phyloP scores from a whole-genome alignment of 805 yeast species.

The Sugiyamaella floridensis region DNA sequence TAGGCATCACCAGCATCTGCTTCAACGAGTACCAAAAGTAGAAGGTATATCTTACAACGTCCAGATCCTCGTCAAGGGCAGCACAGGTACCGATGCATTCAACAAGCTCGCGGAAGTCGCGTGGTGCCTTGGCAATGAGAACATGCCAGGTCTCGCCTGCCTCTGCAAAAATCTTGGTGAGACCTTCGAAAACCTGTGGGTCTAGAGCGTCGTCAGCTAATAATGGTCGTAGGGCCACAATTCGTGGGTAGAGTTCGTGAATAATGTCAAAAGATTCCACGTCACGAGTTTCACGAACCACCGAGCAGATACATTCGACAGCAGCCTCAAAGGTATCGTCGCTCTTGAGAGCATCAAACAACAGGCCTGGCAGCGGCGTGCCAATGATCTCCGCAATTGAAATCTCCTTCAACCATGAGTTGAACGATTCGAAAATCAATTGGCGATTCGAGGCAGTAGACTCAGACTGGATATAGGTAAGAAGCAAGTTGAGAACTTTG shows the following conservation, averaged over 20 bases:
- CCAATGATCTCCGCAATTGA: constrained; percentile 64
- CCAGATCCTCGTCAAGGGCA: constrained; percentile 73
- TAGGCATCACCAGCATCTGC: constrained; percentile 57
- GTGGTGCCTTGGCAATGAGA: constrained; percentile 65
- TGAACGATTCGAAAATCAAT: constrained; percentile 63
- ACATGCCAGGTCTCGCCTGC: constrained; percentile 97
- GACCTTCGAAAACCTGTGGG: constrained; percentile 57
- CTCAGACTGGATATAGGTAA: constrained; percentile 33
- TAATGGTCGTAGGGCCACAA: constrained; percentile 53
- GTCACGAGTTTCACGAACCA: constrained; percentile 77
- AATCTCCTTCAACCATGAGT: constrained; percentile 87
- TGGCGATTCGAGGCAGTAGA: constrained; percentile 30
- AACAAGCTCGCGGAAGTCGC: constrained; percentile 63
- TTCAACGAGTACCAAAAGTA: constrained; percentile 85
- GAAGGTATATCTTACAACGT: constrained; percentile 82
- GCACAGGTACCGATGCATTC: constrained; percentile 65
- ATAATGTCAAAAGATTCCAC: constrained; percentile 48
- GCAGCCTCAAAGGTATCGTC: constrained; percentile 70
- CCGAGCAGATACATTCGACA: constrained; percentile 76
- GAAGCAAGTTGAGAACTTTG: constrained; percentile 56
- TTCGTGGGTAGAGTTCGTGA: constrained; percentile 58
- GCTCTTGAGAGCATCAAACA: constrained; percentile 57
- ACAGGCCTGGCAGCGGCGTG: constrained; percentile 57
- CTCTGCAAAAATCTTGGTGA: constrained; percentile 74
- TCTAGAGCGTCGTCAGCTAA: constrained; percentile 37